Conservation (phyloP, 495 filamentous ascomycete species). For the Talaromyces proteolyticus region DNA sequence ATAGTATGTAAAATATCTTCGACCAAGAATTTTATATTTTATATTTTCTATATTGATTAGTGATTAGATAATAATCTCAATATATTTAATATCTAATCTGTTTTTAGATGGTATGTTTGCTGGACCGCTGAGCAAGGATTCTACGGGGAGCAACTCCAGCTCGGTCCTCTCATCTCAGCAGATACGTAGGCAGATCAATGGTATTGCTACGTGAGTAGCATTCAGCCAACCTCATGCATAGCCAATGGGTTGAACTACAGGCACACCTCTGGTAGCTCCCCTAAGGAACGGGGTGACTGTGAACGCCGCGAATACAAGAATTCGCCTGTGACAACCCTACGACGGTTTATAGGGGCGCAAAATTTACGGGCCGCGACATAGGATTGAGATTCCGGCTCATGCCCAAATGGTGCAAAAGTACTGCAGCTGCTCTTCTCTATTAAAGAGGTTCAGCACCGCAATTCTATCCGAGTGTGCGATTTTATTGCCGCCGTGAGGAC, state of each 20-base stretch:
- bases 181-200: background rate
- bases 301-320: background rate
- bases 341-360: background rate
- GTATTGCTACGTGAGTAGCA: background rate
- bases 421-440: background rate
- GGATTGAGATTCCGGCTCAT: background rate
- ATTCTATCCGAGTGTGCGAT: no score
- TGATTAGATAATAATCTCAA: no score
- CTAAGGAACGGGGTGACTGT: no score
- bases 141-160: background rate
- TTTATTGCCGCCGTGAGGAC: no score
- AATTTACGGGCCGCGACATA: background rate
- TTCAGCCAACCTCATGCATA: background rate
- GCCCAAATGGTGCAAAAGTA: background rate
- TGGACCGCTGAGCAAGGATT: constrained; percentile 27
- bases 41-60: no score
- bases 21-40: no score
- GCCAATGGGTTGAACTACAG: background rate
- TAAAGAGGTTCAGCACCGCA: no score
- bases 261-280: background rate
- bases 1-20: no score
- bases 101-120: no score
- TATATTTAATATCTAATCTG: no score
- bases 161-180: background rate
- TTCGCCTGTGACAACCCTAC: background rate